Evolutionary conservation across 2,329 filamentous ascomycete genomes (phyloP).

Genomic region (Cercospora zeina): DNA sequence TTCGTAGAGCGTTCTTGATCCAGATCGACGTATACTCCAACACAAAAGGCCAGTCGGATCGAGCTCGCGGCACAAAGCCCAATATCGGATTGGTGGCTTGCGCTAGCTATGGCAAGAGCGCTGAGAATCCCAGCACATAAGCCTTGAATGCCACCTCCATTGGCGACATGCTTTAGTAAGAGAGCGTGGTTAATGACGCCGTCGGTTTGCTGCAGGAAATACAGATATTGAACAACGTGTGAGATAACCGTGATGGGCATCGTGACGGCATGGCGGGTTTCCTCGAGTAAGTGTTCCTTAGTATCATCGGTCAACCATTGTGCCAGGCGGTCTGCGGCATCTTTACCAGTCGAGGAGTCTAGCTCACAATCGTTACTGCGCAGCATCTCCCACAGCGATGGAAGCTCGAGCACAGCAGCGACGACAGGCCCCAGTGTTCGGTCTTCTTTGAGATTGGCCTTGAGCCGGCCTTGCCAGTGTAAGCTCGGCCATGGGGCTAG

Average conservation of each 20-base stretch:
- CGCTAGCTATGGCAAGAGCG: conserved; percentile 38
- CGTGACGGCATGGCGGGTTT: conserved; percentile 11
- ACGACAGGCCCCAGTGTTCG: conserved; percentile 2
- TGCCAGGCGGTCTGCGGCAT: neutral
- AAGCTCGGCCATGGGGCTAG: neutral
- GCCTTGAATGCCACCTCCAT: conserved; percentile 19
- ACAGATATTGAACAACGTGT: conserved; percentile 14
- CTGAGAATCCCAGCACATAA: conserved; percentile 21
- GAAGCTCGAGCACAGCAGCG: conserved; percentile 8
- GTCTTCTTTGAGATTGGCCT: neutral
- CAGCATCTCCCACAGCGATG: conserved; percentile 6
- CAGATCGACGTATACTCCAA: conserved; percentile 69
- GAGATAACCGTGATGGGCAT: conserved; percentile 14
- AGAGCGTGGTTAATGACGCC: neutral
- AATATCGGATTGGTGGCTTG: conserved; percentile 64
- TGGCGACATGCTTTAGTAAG: neutral
- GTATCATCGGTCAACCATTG: neutral
- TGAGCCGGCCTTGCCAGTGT: conserved; percentile 3
- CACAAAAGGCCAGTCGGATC: conserved; percentile 69
- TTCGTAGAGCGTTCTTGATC: conserved; percentile 6
- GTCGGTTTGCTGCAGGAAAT: neutral
- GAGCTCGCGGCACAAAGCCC: conserved; percentile 54
- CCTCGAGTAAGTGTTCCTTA: neutral
- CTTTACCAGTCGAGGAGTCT: neutral
- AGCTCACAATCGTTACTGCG: neutral